Evolutionary conservation across 768 basidiomycete genomes (phyloP).

Genomic region (Boletus sp.): DNA sequence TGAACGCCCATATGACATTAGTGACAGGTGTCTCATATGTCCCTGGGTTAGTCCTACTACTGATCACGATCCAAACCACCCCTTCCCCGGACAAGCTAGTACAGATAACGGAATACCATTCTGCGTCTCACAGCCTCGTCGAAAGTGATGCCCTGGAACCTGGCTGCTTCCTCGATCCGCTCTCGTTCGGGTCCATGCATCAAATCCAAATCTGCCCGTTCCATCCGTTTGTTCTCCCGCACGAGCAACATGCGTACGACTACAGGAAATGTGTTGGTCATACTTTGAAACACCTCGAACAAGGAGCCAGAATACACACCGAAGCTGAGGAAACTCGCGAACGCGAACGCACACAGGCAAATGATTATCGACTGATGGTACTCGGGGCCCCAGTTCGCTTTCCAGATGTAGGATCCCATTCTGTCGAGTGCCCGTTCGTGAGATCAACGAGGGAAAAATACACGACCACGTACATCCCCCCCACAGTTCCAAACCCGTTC

Average conservation of each 20-base stretch:
- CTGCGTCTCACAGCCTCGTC: constrained; percentile 57
- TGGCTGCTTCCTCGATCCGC: too few species aligned
- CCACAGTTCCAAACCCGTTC: constrained; percentile 58
- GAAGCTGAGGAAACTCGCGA: too few species aligned
- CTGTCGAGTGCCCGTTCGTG: constrained; percentile 17
- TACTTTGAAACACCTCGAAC: background rate
- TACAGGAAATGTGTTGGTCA: background rate
- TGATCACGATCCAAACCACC: too few species aligned
- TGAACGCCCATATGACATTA: too few species aligned
- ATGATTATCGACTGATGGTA: constrained; percentile 66
- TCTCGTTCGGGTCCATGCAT: too few species aligned
- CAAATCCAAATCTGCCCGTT: too few species aligned
- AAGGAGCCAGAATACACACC: too few species aligned
- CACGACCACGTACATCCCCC: constrained; percentile 44
- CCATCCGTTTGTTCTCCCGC: too few species aligned
- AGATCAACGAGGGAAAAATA: background rate
- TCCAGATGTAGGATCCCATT: too few species aligned
- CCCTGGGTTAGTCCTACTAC: too few species aligned
- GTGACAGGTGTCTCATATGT: too few species aligned
- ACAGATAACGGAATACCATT: constrained; percentile 58
- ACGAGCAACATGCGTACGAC: too few species aligned
- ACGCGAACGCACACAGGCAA: constrained; percentile 32
- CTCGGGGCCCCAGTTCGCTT: constrained; percentile 35
- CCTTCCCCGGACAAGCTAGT: constrained; percentile 28
- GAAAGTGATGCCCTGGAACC: constrained; percentile 57